Conservation (phyloP, 2,329 filamentous ascomycete species). For the Akanthomyces lecanii region DNA sequence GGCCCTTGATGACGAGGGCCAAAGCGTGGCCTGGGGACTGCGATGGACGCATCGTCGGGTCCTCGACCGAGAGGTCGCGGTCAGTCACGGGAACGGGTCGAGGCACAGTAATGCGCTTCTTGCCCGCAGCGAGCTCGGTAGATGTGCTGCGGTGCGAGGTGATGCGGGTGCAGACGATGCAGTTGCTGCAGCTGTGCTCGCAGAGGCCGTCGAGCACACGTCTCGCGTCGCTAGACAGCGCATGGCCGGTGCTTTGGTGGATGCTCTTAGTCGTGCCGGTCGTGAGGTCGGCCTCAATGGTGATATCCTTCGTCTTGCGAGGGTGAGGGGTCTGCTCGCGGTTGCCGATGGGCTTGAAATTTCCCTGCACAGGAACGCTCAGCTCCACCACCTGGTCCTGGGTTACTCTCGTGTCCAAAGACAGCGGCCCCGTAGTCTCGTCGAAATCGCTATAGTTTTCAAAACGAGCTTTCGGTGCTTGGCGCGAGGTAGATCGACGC, state of each 20-base stretch:
- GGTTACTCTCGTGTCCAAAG: slow-evolving; percentile 29
- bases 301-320: slow-evolving; percentile 13
- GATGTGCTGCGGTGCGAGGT: slow-evolving; percentile 38
- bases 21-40: slow-evolving; percentile 69
- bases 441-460: slow-evolving; percentile 31
- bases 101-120: slow-evolving; percentile 58
- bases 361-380: slow-evolving; percentile 23
- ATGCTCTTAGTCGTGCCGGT: slow-evolving; percentile 15
- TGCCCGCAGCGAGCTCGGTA: slow-evolving; percentile 37
- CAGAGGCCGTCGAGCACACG: slow-evolving; percentile 51
- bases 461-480: slow-evolving; percentile 23
- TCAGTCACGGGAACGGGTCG: slow-evolving; percentile 65
- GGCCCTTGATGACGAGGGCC: slow-evolving; percentile 74
- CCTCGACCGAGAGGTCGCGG: slow-evolving; percentile 46
- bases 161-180: slow-evolving; percentile 54
- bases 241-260: slow-evolving; percentile 33
- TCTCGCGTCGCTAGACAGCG: slow-evolving; percentile 48
- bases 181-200: slow-evolving; percentile 53
- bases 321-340: slow-evolving; percentile 21
- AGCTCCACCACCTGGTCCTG: slow-evolving; percentile 34
- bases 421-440: slow-evolving; percentile 33
- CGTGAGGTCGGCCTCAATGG: slow-evolving; percentile 13
- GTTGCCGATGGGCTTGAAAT: slow-evolving; percentile 24
- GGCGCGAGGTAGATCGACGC: slow-evolving; percentile 27
- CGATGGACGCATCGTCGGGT: slow-evolving; percentile 59